Base-by-base conservation (phyloP, 352 stramenopile genomes). In the Globisporangium spinosum region DNA sequence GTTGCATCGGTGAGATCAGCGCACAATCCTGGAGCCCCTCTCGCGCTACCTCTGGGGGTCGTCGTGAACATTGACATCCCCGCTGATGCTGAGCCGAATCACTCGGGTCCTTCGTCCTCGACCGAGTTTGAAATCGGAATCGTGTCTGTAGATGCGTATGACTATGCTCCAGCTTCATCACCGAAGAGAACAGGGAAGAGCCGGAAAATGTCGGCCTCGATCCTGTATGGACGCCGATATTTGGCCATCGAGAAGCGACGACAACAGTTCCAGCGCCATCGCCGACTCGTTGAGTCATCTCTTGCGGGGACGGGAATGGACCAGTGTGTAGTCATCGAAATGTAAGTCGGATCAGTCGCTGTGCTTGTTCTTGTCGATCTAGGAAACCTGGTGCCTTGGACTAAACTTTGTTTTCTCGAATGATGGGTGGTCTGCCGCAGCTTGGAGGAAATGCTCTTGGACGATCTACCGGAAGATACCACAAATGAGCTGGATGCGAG, bases 271-370 rank as follows among this genome's bases (percentile, higher is more conserved):
- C 47, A 78, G 32, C 78, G 80, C 25, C 78, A 91, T 58, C 78
- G 81, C 20, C 70, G 69, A 43, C 69, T 91, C 29, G 83, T 80
- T 1, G 83, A 91, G 54, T 72, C 83, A 25, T 88, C 83, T 2
- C 60, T 91, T 2, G 67, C 78, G 29, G 74, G 80, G 7, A 84
- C 81, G 1, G 81, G 81, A 20, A 86, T 89, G 79, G 47, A 82
- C 38, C 83, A 91, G 67, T 76, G 60, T 40, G 74, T 71, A 4
- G 75, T 91, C 23, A 83, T 91, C 58, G 83, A 91, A 69, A 82
- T 89, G 83, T 89, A 62, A 58, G 80, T 82, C 20, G 2, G 7
- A 4, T 32, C 29, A 20, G 4, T 32, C 10, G n/a, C 43, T 27
- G 15, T 4, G 3, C 5, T 27, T 51, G 9, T 15, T 6, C 10